Evolutionary conservation across 192 early-diverging fungal genomes (phyloP), one percentile per base, ranked within the genome.

Genomic region (Mortierella hygrophila): DNA sequence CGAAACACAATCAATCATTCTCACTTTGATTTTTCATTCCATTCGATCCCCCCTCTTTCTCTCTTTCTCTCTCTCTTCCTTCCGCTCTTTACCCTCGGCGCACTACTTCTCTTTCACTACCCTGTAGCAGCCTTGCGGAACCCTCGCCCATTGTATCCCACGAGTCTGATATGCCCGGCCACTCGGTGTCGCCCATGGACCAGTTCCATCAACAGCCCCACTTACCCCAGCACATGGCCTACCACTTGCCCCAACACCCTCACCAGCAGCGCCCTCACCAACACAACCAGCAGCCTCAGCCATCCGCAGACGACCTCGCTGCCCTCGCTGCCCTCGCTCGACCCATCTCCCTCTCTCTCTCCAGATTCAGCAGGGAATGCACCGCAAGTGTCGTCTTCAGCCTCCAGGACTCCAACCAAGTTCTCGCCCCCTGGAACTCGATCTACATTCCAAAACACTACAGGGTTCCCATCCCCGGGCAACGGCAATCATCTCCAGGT

Each of bases 371-470:
- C 54, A 54, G 78, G 20, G 84, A 86, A 47, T 80, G 78, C 52
- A 78, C 74, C 32, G 78, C 84, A 38, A 81, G 76, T n/a, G 70
- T 86, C 5, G 65, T 86, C 29, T 86, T 86, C 44, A 49, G 71
- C 57, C 60, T 86, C 9, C 74, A 72, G 55, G 79, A 81, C 29
- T 68, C 75, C 11, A 86, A 78, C 46, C 77, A 68, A 21, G 75
- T 78, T 29, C 70, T 86, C 42, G 84, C 84, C 6, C 79, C 84
- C 1, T 86, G 79, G 84, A 86, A 81, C 79, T 86, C 84, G 84
- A 86, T 86, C 76, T 86, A 86, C 72, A 81, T 86, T 70, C 84
- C 84, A 40, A 86, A 81, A 79, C 79, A 86, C 29, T 86, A 86
- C 76, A 75, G 84, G 20, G 63, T 81, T 6, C 84, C 84, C 18